These are phyloP conservation scores for Xerocomus potaroensis DNA, from an alignment of 768 basidiomycete genomes.

Conservation along the genomic window DNA sequence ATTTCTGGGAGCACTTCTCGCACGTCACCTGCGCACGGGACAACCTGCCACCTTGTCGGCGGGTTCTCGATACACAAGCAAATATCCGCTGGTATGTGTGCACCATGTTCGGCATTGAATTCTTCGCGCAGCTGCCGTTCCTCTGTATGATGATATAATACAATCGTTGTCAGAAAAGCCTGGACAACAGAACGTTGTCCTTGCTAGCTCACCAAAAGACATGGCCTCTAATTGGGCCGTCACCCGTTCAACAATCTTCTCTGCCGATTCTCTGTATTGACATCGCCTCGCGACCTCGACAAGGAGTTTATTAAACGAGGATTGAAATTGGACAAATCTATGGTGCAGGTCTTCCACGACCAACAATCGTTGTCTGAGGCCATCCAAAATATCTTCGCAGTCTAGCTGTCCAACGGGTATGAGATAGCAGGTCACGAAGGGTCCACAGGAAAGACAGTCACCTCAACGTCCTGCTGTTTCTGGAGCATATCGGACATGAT, in stretches of 20 bases:
- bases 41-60: conserved; percentile 69
- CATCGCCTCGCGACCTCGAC: conserved; percentile 67
- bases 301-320: conserved; percentile 69
- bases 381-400: conserved; percentile 49
- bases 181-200: neutral
- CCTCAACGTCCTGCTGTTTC: conserved; percentile 67
- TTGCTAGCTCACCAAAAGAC: conserved; percentile 50
- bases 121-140: conserved; percentile 58
- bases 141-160: conserved; percentile 38
- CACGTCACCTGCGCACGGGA: conserved; percentile 51
- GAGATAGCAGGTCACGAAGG: neutral
- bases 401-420: conserved; percentile 35
- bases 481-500: conserved; percentile 78
- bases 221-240: conserved; percentile 57
- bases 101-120: conserved; percentile 72
- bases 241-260: conserved; percentile 65
- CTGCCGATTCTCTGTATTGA: conserved; percentile 61
- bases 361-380: conserved; percentile 56
- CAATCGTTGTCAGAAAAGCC: neutral
- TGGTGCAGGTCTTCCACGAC: conserved; percentile 62
- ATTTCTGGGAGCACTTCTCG: conserved; percentile 61
- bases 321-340: conserved; percentile 64
- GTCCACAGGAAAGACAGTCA: conserved; percentile 22
- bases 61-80: conserved; percentile 72
- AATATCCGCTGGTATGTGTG: conserved; percentile 72